phyloP scores from a whole-genome alignment of 1,139 yeast species.

The Pneumocystis carinii region DNA sequence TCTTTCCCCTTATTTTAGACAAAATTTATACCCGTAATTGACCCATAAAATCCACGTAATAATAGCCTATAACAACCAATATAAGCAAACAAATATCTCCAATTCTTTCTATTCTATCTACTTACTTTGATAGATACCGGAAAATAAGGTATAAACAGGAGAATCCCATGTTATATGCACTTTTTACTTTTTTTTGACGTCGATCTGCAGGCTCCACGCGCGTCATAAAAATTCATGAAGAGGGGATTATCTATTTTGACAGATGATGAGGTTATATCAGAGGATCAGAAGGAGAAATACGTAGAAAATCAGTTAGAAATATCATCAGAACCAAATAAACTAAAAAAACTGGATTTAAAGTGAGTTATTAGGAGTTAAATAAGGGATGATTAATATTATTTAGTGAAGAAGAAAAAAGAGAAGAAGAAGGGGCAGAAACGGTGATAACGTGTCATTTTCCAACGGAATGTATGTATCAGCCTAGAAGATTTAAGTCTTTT shows the following conservation, averaged over 20 bases:
- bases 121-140: not conserved
- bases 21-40: not conserved
- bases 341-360: not conserved
- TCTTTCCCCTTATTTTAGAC: not conserved
- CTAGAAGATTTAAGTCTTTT: not conserved
- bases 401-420: not conserved
- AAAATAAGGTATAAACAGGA: not conserved
- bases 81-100: not conserved
- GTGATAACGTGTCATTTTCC: not conserved
- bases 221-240: not conserved
- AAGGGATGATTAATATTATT: not conserved
- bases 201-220: not conserved
- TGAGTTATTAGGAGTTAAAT: not conserved
- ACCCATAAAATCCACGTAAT: not conserved
- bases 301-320: not conserved
- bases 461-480: not conserved
- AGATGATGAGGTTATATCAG: no score
- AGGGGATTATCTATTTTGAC: not conserved
- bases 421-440: not conserved
- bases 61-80: not conserved
- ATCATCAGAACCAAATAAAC: not conserved
- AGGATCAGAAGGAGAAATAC: not conserved
- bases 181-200: not conserved
- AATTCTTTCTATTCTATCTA: not conserved
- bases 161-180: not conserved